These are phyloP conservation scores for Carex littledalei DNA, from an alignment of 176 grass and related monocot genomes.

Conservation along the genomic window DNA sequence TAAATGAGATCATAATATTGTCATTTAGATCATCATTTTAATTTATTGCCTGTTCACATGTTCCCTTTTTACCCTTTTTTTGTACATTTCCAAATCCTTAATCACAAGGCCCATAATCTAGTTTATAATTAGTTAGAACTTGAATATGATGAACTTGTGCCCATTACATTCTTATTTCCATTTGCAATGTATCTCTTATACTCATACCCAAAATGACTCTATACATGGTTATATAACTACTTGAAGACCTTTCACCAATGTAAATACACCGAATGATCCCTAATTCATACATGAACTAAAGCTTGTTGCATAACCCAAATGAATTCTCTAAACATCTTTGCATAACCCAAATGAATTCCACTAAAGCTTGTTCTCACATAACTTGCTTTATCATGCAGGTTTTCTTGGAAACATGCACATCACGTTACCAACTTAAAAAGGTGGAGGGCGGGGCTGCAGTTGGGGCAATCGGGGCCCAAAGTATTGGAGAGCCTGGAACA, in stretches of 20 bases:
- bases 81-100: background rate
- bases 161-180: background rate
- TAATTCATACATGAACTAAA: background rate
- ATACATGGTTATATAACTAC: too few relatives aligned
- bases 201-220: too few relatives aligned
- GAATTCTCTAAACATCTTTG: too few relatives aligned
- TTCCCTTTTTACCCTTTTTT: background rate
- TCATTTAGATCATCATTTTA: background rate
- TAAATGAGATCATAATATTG: background rate
- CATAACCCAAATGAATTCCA: background rate
- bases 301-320: background rate
- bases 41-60: background rate
- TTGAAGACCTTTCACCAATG: background rate
- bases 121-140: background rate
- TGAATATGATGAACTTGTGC: background rate
- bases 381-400: slow-evolving; percentile 40
- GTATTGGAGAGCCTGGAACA: slow-evolving; percentile 96
- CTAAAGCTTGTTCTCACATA: too few relatives aligned
- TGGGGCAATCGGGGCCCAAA: slow-evolving; percentile 95
- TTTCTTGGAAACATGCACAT: slow-evolving; percentile 93
- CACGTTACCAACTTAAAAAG: slow-evolving; percentile 74
- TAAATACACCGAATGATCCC: background rate
- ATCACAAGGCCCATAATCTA: background rate
- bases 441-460: slow-evolving; percentile 84
- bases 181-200: background rate